Evolutionary conservation across 805 yeast genomes (phyloP).

Genomic region (Vanderwaltozyma tropicalis): DNA sequence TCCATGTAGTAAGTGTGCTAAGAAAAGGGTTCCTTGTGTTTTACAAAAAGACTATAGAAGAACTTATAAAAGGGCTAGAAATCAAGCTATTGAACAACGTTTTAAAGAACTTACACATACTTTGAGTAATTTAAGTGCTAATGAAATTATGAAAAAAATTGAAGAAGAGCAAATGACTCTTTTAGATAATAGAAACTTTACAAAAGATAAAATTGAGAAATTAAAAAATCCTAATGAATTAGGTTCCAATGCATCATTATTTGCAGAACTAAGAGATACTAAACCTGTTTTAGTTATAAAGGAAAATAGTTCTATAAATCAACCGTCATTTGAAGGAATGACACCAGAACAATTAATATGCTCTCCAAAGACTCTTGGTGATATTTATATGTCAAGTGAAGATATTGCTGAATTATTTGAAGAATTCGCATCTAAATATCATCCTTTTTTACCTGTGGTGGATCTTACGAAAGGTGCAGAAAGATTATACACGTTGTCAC

Average conservation of each 20-base stretch:
- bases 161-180: conserved; percentile 19
- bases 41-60: conserved; percentile 76
- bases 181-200: conserved; percentile 22
- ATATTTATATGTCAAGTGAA: conserved; percentile 45
- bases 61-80: conserved; percentile 77
- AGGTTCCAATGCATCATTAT: neutral
- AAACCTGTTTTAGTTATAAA: neutral
- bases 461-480: conserved; percentile 79
- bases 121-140: conserved; percentile 29
- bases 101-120: conserved; percentile 56
- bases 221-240: neutral
- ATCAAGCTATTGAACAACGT: conserved; percentile 75
- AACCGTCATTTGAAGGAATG: neutral
- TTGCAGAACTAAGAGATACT: neutral
- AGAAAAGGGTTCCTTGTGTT: conserved; percentile 59
- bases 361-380: conserved; percentile 61
- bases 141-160: conserved; percentile 21
- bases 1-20: conserved; percentile 75
- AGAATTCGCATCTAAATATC: conserved; percentile 71
- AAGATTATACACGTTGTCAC: conserved; percentile 64
- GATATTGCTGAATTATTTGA: conserved; percentile 52
- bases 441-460: conserved; percentile 78
- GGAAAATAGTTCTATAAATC: neutral
- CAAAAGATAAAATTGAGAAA: conserved; percentile 16
- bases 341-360: conserved; percentile 37